Conservation (phyloP, 2,329 filamentous ascomycete species). For the Aspergillus jensenii region DNA sequence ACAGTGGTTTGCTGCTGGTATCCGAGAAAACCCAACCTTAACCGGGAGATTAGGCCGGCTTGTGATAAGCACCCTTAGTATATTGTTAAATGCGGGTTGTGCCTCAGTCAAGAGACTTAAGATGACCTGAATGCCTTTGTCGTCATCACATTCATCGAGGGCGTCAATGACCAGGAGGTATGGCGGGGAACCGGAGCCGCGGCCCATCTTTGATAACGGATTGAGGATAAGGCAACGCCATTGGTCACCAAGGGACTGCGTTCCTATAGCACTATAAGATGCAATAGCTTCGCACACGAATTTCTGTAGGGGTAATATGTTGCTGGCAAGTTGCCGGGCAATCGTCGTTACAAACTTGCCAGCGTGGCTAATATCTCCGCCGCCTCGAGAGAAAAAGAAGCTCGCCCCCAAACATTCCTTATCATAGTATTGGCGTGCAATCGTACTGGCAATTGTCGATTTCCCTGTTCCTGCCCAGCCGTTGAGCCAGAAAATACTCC, state of each 20-base stretch:
- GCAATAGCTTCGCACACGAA: constrained; percentile 21
- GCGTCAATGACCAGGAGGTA: constrained; percentile 24
- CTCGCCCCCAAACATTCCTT: constrained; percentile 20
- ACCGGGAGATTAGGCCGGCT: constrained; percentile 29
- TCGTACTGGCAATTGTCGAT: constrained; percentile 32
- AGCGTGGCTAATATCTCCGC: constrained; percentile 29
- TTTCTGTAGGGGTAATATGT: constrained; percentile 26
- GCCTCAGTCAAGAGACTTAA: constrained; percentile 21
- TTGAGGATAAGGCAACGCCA: constrained; percentile 27
- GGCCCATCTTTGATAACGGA: constrained; percentile 15
- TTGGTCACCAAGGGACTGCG: constrained; percentile 26
- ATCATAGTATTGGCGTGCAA: constrained; percentile 26
- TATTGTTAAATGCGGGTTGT: constrained; percentile 6
- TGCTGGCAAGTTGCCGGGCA: constrained; percentile 26
- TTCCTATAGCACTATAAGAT: constrained; percentile 22
- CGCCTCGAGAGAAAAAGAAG: constrained; percentile 50
- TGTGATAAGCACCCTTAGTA: constrained; percentile 25
- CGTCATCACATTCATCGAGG: constrained; percentile 28
- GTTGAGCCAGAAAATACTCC: constrained; percentile 37
- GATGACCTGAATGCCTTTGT: constrained; percentile 20
- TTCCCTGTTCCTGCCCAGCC: constrained; percentile 38
- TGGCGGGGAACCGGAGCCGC: not conserved
- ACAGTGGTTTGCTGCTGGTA: constrained; percentile 13
- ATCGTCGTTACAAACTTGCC: constrained; percentile 40
- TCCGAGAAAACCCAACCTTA: constrained; percentile 19